phyloP scores from a whole-genome alignment of 345 rosid species.

The Dovyalis caffra region DNA sequence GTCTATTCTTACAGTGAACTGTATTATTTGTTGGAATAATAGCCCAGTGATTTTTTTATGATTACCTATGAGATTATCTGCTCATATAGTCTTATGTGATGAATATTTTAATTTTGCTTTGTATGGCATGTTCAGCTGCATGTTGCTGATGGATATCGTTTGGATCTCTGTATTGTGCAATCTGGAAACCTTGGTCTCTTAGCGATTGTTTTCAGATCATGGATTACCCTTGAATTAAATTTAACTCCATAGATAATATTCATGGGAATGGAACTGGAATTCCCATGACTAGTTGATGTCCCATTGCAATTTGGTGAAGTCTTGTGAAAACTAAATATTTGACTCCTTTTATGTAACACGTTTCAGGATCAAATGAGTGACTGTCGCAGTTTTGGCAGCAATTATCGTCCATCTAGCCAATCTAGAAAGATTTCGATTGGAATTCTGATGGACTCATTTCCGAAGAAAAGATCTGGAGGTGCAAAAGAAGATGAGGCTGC shows the following conservation, averaged over 20 bases:
- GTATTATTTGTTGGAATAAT: not conserved
- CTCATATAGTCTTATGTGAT: slow-evolving; percentile 1
- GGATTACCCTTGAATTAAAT: not conserved
- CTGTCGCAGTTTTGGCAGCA: slow-evolving; percentile 56
- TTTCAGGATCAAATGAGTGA: slow-evolving; percentile 59
- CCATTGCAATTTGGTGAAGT: not conserved
- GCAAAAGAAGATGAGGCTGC: slow-evolving; percentile 30
- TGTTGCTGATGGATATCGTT: not conserved
- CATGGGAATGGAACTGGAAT: not conserved
- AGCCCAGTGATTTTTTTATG: not conserved
- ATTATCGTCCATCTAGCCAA: slow-evolving; percentile 59
- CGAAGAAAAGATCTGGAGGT: slow-evolving; percentile 38
- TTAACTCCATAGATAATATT: not conserved
- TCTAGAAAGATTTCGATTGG: slow-evolving; percentile 85
- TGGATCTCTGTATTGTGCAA: not conserved
- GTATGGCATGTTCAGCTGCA: not conserved
- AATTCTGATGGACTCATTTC: slow-evolving; percentile 49
- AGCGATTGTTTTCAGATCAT: not conserved
- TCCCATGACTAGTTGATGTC: not conserved
- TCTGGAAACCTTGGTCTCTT: not conserved
- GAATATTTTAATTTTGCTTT: not conserved
- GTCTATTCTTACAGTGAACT: not conserved
- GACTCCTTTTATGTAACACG: not conserved
- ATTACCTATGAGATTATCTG: not conserved
- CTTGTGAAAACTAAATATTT: slow-evolving; percentile 3